A percentile compares a stretch with the other conserved stretches of the same genome.
phyloP scores from a whole-genome alignment of 805 yeast genomes.

The Teunomyces aglyptinius region DNA sequence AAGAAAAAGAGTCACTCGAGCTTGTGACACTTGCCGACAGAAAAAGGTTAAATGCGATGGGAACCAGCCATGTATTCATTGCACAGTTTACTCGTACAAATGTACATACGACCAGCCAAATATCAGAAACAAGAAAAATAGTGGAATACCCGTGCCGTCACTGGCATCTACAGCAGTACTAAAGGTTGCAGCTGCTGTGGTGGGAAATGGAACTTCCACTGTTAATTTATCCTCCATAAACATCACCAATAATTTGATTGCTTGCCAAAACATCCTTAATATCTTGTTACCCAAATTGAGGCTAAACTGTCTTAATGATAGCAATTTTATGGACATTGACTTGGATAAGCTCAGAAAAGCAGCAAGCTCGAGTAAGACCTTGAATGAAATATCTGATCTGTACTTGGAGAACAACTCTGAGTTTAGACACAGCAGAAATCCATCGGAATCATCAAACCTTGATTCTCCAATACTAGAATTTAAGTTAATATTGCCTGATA shows the following conservation, averaged over 20 bases:
- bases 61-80: slow-evolving; percentile 72
- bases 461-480: slow-evolving; percentile 44
- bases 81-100: slow-evolving; percentile 82
- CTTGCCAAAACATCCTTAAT: slow-evolving; percentile 35
- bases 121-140: slow-evolving; percentile 46
- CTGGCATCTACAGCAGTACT: slow-evolving; percentile 19
- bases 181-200: slow-evolving; percentile 12
- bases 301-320: slow-evolving; percentile 34
- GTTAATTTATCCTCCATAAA: slow-evolving; percentile 8
- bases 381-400: slow-evolving; percentile 17
- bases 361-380: slow-evolving; percentile 12
- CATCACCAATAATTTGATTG: slow-evolving; percentile 18
- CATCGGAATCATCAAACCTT: slow-evolving; percentile 19
- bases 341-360: slow-evolving; percentile 30
- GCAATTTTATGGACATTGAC: slow-evolving; percentile 25
- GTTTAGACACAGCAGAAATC: slow-evolving; percentile 11
- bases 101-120: slow-evolving; percentile 85
- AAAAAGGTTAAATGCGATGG: slow-evolving; percentile 83
- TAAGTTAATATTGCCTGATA: slow-evolving; percentile 70
- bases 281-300: slow-evolving; percentile 34
- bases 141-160: slow-evolving; percentile 27
- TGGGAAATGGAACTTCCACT: slow-evolving; percentile 14
- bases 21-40: slow-evolving; percentile 73
- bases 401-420: slow-evolving; percentile 2
- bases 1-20: slow-evolving; percentile 66